Evolutionary conservation across 2,329 filamentous ascomycete genomes (phyloP).

Genomic region (Colletotrichum sp.): DNA sequence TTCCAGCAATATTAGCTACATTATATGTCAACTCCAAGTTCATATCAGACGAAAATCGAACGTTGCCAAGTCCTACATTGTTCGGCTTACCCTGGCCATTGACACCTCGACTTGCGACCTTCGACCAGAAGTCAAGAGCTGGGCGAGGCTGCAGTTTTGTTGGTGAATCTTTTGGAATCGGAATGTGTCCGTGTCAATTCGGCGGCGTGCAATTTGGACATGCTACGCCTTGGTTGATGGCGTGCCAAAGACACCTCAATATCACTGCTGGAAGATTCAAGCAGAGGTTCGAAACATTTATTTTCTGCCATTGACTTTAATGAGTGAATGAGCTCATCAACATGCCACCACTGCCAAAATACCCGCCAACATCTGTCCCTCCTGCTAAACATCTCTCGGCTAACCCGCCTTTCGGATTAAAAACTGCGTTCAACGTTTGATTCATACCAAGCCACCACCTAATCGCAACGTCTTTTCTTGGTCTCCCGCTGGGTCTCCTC

Average conservation of each 20-base stretch:
- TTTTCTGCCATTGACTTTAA: not conserved
- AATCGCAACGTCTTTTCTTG: not conserved
- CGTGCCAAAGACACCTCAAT: not conserved
- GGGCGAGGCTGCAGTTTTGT: no score
- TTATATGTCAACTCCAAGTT: fast-evolving
- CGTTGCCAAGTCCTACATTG: not conserved
- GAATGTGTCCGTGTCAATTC: no score
- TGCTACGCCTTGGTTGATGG: not conserved
- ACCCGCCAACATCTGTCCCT: not conserved
- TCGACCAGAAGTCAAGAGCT: not conserved
- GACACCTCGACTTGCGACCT: not conserved
- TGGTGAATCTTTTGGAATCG: no score
- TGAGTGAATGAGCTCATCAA: not conserved
- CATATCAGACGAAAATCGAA: not conserved
- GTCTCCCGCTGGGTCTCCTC: not conserved
- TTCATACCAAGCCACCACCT: not conserved
- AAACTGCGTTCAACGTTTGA: not conserved
- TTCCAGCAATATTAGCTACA: not conserved
- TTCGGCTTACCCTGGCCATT: not conserved
- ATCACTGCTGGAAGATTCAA: not conserved
- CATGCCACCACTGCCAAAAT: not conserved
- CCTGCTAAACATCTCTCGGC: not conserved
- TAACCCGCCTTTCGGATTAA: not conserved
- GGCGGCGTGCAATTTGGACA: no score
- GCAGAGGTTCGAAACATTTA: not conserved